Evolutionary conservation across 2,329 filamentous ascomycete species (phyloP).

Genomic region (Alternaria metachromatica): DNA sequence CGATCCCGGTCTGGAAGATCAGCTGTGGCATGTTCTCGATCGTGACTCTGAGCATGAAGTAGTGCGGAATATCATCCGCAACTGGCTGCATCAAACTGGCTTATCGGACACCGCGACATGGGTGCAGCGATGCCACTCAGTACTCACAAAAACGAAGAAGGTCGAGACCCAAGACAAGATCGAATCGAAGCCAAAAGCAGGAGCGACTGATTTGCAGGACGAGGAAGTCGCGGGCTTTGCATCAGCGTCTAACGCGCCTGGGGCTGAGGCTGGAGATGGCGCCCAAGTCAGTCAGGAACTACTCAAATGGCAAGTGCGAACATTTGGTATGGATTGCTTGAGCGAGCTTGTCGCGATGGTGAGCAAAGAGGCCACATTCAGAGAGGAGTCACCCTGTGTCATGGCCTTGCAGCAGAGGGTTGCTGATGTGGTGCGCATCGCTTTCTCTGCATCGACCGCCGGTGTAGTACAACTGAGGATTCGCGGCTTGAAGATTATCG

Average conservation of each 20-base stretch:
- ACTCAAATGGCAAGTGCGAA: slow-evolving; percentile 92
- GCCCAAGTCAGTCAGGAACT: slow-evolving; percentile 73
- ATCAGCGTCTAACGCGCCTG: slow-evolving; percentile 67
- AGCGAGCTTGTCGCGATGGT: slow-evolving; percentile 82
- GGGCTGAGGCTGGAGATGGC: slow-evolving; percentile 50
- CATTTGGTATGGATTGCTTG: slow-evolving; percentile 90
- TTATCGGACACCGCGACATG: slow-evolving; percentile 80
- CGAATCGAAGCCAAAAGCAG: slow-evolving; percentile 57
- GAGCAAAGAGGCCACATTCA: slow-evolving; percentile 76
- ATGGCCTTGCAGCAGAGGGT: slow-evolving; percentile 80
- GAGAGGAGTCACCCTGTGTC: slow-evolving; percentile 80
- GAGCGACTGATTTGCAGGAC: slow-evolving; percentile 81
- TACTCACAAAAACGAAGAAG: slow-evolving; percentile 84
- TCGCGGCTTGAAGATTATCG: slow-evolving; percentile 91
- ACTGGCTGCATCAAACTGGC: slow-evolving; percentile 92
- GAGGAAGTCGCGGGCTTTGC: slow-evolving; percentile 98
- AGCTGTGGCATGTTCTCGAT: slow-evolving; percentile 90
- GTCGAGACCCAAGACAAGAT: slow-evolving; percentile 64
- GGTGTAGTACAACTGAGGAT: slow-evolving; percentile 89
- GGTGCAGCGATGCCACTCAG: slow-evolving; percentile 86
- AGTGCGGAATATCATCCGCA: slow-evolving; percentile 85
- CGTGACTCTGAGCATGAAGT: slow-evolving; percentile 75
- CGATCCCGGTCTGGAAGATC: slow-evolving; percentile 81
- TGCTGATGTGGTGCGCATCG: slow-evolving; percentile 93
- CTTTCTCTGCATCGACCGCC: slow-evolving; percentile 95